Evolutionary conservation across 1,139 yeast species (phyloP).

Genomic region (Taphrina wiesneri): DNA sequence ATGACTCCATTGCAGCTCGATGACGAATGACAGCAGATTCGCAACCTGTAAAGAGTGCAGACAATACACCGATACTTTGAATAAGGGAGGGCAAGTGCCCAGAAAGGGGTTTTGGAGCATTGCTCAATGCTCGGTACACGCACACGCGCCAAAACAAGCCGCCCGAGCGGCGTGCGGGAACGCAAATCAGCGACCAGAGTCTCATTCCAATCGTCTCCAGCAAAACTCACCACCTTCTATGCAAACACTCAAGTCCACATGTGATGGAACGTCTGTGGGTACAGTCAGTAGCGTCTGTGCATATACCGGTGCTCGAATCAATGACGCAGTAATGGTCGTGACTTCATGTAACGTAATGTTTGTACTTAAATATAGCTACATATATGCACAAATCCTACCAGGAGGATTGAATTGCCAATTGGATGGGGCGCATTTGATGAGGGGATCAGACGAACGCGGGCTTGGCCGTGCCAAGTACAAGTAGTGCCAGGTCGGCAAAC

Average conservation of each 20-base stretch:
- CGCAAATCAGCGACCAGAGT: background rate
- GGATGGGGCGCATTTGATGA: background rate
- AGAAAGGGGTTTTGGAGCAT: background rate
- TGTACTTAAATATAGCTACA: background rate
- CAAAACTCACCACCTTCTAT: no score
- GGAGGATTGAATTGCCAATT: background rate
- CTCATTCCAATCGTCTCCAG: background rate
- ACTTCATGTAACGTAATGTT: no score
- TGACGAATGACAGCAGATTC: no score
- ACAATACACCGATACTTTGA: no score
- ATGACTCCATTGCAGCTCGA: background rate
- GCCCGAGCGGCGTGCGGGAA: background rate
- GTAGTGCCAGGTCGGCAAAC: constrained; percentile 7
- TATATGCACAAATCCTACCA: background rate
- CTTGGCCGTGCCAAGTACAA: constrained; percentile 6
- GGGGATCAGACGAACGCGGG: background rate
- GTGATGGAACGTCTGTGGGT: no score
- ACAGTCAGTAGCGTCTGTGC: no score
- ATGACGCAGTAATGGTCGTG: no score
- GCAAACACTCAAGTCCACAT: no score
- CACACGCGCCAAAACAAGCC: constrained; percentile 1
- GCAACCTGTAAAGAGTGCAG: no score
- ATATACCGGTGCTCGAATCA: no score
- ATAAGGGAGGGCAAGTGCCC: no score
- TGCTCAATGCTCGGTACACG: background rate